Conservation (phyloP, 2,329 filamentous ascomycete genomes). For the Aspergillus sp. region DNA sequence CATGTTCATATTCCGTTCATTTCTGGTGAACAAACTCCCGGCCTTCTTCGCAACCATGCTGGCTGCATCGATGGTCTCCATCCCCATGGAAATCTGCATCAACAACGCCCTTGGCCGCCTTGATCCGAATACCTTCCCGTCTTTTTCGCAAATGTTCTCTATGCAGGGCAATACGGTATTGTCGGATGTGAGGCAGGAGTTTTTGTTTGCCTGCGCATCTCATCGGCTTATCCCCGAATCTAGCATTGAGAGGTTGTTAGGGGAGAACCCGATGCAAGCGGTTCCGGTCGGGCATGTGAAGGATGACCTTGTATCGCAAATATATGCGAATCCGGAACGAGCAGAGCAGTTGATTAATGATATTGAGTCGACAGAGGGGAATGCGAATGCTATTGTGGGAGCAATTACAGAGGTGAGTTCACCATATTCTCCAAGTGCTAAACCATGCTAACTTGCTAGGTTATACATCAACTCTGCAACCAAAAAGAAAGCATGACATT, state of each 20-base stretch:
- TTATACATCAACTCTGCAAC: slow-evolving; percentile 51
- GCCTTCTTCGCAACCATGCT: slow-evolving; percentile 54
- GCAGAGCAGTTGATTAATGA: slow-evolving; percentile 72
- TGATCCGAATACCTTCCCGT: slow-evolving; percentile 57
- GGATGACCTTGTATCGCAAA: slow-evolving; percentile 71
- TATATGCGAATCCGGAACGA: slow-evolving; percentile 66
- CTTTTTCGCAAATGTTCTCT: slow-evolving; percentile 58
- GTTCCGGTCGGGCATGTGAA: slow-evolving; percentile 69
- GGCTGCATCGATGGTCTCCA: slow-evolving; percentile 50
- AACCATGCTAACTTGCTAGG: slow-evolving; percentile 18
- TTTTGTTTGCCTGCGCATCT: slow-evolving; percentile 82
- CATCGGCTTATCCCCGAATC: slow-evolving; percentile 75
- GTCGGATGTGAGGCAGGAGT: slow-evolving; percentile 67
- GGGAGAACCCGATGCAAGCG: slow-evolving; percentile 75
- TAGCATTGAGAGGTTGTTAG: slow-evolving; percentile 71
- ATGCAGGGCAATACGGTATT: slow-evolving; percentile 54
- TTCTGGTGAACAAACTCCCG: slow-evolving; percentile 69
- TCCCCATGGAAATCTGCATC: slow-evolving; percentile 59
- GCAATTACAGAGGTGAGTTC: slow-evolving; percentile 62
- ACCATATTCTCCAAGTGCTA: no score
- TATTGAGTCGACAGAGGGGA: slow-evolving; percentile 84
- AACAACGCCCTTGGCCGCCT: slow-evolving; percentile 59
- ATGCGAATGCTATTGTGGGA: slow-evolving; percentile 75
- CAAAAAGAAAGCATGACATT: slow-evolving; percentile 58
- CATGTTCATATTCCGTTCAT: slow-evolving; percentile 73